Conservation (phyloP, 2,329 filamentous ascomycete genomes). For the Colletotrichum zoysiae region DNA sequence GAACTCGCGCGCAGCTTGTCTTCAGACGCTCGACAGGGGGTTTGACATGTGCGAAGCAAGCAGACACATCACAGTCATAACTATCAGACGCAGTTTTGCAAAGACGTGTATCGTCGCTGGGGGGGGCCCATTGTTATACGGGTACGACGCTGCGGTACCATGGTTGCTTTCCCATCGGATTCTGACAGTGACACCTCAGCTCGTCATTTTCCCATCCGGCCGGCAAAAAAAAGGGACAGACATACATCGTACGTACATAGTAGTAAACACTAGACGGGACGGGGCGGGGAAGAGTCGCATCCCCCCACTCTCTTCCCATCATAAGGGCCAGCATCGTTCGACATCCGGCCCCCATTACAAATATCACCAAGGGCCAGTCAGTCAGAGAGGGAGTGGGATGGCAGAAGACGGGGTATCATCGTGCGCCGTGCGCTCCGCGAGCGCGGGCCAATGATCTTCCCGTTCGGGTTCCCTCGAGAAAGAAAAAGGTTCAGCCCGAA, state of each 20-base stretch:
- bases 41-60: slow-evolving; percentile 5
- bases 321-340: too few species aligned
- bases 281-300: slow-evolving; percentile 15
- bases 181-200: slow-evolving; percentile 8
- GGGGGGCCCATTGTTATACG: background rate
- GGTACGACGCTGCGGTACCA: slow-evolving; percentile 19
- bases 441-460: slow-evolving; percentile 15
- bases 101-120: background rate
- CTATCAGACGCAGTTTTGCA: background rate
- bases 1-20: background rate
- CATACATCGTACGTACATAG: too few species aligned
- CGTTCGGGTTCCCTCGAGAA: slow-evolving; percentile 11
- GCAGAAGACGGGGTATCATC: background rate
- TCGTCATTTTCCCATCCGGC: background rate
- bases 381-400: too few species aligned
- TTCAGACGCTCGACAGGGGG: background rate
- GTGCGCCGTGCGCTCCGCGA: background rate
- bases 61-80: background rate
- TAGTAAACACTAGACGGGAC: background rate
- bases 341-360: background rate
- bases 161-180: background rate
- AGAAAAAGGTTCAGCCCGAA: slow-evolving; percentile 26
- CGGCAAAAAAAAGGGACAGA: background rate
- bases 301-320: too few species aligned
- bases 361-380: background rate